A percentile compares a stretch with the other conserved stretches of the same genome.
Conservation (phyloP, 495 filamentous ascomycete genomes). For the Hypoxylon perforatum region DNA sequence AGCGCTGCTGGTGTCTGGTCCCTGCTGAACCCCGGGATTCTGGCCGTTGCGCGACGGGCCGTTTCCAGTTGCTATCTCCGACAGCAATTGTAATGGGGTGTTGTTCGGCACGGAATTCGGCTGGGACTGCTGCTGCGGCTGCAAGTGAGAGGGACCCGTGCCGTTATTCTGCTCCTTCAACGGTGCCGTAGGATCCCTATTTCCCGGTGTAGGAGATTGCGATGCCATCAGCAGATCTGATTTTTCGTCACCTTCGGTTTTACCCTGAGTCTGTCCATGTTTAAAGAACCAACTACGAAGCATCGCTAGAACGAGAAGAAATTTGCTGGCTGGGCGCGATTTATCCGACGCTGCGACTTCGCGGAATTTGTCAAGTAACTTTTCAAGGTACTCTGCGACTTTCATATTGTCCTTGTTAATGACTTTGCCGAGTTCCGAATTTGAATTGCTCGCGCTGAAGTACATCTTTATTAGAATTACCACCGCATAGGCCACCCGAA, state of each 20-base stretch:
- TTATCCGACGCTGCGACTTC: slow-evolving; percentile 70
- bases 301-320: slow-evolving; percentile 78
- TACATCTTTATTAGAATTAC: slow-evolving; percentile 92
- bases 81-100: slow-evolving; percentile 72
- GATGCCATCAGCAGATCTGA: slow-evolving; percentile 1
- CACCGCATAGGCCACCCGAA: slow-evolving; percentile 82
- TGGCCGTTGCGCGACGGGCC: slow-evolving; percentile 43
- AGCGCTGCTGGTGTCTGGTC: slow-evolving; percentile 7
- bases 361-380: slow-evolving; percentile 72
- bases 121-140: slow-evolving; percentile 40
- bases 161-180: slow-evolving; percentile 19
- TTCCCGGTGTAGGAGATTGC: slow-evolving; percentile 1
- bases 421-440: slow-evolving; percentile 77
- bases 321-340: slow-evolving; percentile 78
- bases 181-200: not conserved
- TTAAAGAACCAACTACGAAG: slow-evolving; percentile 76
- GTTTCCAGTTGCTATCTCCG: slow-evolving; percentile 73
- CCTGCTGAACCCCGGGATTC: slow-evolving; percentile 14
- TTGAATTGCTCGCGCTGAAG: slow-evolving; percentile 74
- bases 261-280: slow-evolving; percentile 44
- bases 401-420: slow-evolving; percentile 79
- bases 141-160: slow-evolving; percentile 25
- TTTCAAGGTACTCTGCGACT: slow-evolving; percentile 79
- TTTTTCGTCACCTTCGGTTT: slow-evolving; percentile 15
- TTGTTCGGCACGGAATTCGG: slow-evolving; percentile 49